Conservation (phyloP, 179 eudicot genomes). For the Drosera spatulata region DNA sequence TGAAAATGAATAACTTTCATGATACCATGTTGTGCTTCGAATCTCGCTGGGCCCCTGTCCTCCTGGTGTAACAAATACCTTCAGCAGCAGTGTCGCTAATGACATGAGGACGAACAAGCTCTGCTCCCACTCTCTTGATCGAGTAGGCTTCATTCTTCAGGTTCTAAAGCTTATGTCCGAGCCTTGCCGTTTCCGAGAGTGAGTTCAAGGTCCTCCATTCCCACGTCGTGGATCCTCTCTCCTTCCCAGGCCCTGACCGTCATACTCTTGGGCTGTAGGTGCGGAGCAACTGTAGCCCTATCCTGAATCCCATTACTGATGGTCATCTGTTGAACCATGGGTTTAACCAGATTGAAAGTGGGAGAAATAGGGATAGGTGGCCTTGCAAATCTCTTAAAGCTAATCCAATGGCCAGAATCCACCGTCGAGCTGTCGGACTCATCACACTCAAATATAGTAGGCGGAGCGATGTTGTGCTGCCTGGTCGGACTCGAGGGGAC, state of each 20-base stretch:
- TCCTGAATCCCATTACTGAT: constrained; percentile 23
- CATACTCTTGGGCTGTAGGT: constrained; percentile 65
- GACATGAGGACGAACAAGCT: no score
- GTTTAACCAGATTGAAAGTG: constrained; percentile 42
- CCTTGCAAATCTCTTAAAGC: constrained; percentile 38
- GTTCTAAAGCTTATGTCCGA: no score
- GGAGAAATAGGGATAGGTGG: constrained; percentile 37
- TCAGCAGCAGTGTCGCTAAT: no score
- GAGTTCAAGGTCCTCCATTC: constrained; percentile 76
- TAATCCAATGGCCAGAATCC: constrained; percentile 37
- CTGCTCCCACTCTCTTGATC: no score
- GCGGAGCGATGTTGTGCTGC: constrained; percentile 29
- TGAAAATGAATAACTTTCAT: no score
- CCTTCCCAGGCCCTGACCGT: constrained; percentile 91
- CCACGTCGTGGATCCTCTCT: constrained; percentile 75
- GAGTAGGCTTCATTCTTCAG: no score
- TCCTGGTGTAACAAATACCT: no score
- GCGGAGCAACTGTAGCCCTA: constrained; percentile 48
- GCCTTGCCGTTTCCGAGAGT: constrained; percentile 64
- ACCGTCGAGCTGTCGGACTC: constrained; percentile 64
- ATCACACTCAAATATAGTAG: constrained; percentile 87
- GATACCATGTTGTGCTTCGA: no score
- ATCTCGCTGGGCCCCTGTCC: no score
- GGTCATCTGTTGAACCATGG: constrained; percentile 33
- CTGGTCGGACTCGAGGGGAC: constrained; percentile 39